Base-by-base conservation (phyloP, 352 stramenopile species). In the Lagenidium sp. region DNA sequence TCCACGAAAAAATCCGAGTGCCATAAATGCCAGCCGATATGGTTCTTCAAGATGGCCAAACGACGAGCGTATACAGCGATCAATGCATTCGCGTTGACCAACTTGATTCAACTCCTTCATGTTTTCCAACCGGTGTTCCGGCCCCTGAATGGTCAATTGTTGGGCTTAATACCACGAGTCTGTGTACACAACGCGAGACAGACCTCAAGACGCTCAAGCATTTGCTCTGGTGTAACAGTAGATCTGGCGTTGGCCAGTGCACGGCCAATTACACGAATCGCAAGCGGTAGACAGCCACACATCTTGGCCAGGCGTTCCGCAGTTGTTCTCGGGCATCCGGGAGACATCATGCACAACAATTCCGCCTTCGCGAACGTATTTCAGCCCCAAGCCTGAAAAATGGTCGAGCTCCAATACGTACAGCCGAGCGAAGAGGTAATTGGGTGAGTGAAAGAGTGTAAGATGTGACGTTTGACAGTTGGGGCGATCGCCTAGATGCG, bases 161-260 rank as follows among this genome's bases (percentile, higher is more conserved):
- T n/a, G n/a, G n/a, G n/a, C n/a, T n/a, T n/a, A n/a, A n/a, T n/a
- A n/a, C n/a, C n/a, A n/a, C n/a, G n/a, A n/a, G n/a, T n/a, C n/a
- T n/a, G n/a, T n/a, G n/a, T n/a, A n/a, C n/a, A n/a, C n/a, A n/a
- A 31, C 15, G 24, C 31, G 35, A 6, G 20, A 28, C 40, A 23
- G 22, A 61, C 70, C 58, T 87, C 72, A 12, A 90, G 60, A 25
- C 83, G 83, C 35, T 85, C 69, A 36, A 90, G 87, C 71, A 91
- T 84, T 23, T 82, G 71, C 23, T 91, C 73, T 19, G 78, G 73
- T 15, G 71, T 83, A 11, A 88, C 52, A 32, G 68, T 85, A 39
- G 74, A 76, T 29, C 78, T 56, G n/a, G 72, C 65, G 39, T 91
- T 91, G 16, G 78, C 75, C 16, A 91, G 60, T 13, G 75, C 78